A percentile compares a stretch with the other conserved stretches of the same genome.
These are phyloP conservation scores for Spathaspora girioi DNA, from an alignment of 805 yeast species.

Conservation along the genomic window DNA sequence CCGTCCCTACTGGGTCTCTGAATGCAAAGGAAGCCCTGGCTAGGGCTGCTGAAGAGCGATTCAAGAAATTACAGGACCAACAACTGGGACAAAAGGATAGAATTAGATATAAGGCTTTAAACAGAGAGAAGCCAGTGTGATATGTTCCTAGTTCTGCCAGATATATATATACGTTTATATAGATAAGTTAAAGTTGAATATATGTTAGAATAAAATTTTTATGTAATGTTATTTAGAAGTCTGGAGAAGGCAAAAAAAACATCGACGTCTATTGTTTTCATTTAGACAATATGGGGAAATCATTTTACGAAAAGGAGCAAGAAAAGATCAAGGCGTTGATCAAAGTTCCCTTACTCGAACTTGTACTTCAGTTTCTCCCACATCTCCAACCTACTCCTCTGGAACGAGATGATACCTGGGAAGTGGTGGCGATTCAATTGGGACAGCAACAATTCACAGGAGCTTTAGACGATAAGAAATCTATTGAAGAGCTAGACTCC, in stretches of 20 bases:
- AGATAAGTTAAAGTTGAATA: too few relatives aligned
- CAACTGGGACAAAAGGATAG: conserved; percentile 23
- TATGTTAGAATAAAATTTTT: too few relatives aligned
- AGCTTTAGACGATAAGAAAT: conserved; percentile 3
- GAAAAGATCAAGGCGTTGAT: conserved; percentile 17
- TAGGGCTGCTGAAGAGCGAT: conserved; percentile 36
- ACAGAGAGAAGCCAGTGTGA: conserved; percentile 28
- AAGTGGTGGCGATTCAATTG: conserved; percentile 30
- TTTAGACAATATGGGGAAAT: conserved; percentile 11
- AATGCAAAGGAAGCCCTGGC: conserved; percentile 32
- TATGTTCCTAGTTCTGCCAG: background rate
- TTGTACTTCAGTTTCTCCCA: conserved; percentile 26
- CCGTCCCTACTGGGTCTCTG: background rate
- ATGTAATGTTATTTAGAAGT: too few relatives aligned
- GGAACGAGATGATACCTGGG: conserved; percentile 29
- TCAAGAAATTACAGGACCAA: conserved; percentile 24
- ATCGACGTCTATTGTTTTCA: too few relatives aligned
- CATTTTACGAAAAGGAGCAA: conserved; percentile 26
- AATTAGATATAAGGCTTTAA: conserved; percentile 19
- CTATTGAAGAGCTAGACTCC: conserved; percentile 14
- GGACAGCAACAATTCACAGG: conserved; percentile 16
- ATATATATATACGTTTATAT: too few relatives aligned
- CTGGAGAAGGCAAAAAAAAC: too few relatives aligned
- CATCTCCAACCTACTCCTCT: conserved; percentile 24
- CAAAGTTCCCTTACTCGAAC: conserved; percentile 24